A percentile compares a stretch with the other conserved stretches of the same genome.
Conservation (phyloP, 2,329 filamentous ascomycete species). For the Cladosporium sp. region DNA sequence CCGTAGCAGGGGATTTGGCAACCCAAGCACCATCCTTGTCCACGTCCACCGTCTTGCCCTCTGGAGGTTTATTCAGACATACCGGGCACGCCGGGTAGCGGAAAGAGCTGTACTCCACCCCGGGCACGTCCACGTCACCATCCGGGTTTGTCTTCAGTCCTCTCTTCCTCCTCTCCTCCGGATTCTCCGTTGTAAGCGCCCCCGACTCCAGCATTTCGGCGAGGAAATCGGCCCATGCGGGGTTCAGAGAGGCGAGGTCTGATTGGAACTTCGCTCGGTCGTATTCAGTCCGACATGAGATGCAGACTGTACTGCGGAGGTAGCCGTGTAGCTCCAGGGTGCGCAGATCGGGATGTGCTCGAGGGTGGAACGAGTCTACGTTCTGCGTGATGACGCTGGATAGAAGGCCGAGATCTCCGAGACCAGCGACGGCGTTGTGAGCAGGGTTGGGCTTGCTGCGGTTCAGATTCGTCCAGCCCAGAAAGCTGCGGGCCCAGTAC, state of each 20-base stretch:
- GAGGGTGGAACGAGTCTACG: constrained; percentile 86
- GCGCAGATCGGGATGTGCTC: constrained; percentile 65
- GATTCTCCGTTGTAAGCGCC: constrained; percentile 71
- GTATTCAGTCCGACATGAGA: constrained; percentile 67
- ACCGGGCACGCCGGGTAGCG: constrained; percentile 83
- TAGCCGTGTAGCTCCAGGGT: constrained; percentile 90
- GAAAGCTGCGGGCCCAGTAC: constrained; percentile 92
- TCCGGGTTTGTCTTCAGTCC: constrained; percentile 86
- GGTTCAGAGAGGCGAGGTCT: constrained; percentile 72
- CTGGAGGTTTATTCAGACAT: constrained; percentile 60
- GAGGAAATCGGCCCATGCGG: constrained; percentile 75
- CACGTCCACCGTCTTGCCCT: constrained; percentile 57
- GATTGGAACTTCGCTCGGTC: constrained; percentile 69
- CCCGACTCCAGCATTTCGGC: constrained; percentile 64
- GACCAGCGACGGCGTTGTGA: constrained; percentile 68
- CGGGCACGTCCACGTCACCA: constrained; percentile 84
- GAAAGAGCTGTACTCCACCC: constrained; percentile 82
- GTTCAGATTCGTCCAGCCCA: constrained; percentile 81
- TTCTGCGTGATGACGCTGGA: constrained; percentile 85
- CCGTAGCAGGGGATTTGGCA: constrained; percentile 37
- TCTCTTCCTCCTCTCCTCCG: constrained; percentile 57
- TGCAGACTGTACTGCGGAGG: constrained; percentile 72
- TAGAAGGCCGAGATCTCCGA: constrained; percentile 67
- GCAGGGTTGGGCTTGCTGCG: constrained; percentile 72
- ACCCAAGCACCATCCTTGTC: constrained; percentile 78